Conservation (phyloP, 106 monocot genomes). For the Acorus gramineus region DNA sequence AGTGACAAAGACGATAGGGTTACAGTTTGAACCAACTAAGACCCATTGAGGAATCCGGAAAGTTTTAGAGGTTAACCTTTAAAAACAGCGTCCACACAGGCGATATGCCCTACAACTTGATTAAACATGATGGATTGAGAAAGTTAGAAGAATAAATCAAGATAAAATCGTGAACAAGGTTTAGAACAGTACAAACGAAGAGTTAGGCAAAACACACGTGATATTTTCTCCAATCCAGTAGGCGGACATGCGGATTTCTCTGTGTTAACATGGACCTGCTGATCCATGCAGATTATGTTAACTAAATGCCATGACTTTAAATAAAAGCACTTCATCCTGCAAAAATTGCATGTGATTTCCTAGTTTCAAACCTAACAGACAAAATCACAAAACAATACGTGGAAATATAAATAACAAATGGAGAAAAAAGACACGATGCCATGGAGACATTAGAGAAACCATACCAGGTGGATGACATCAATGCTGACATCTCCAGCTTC, state of each 20-base stretch:
- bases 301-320: slow-evolving; percentile 15
- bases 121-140: slow-evolving; percentile 17
- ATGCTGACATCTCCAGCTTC: slow-evolving; percentile 10
- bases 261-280: slow-evolving; percentile 45
- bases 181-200: slow-evolving; percentile 17
- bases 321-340: background rate
- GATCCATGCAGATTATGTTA: slow-evolving; percentile 39
- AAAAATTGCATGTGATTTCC: background rate
- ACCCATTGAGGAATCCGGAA: background rate
- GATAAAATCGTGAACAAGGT: slow-evolving; percentile 8
- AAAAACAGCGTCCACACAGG: slow-evolving; percentile 12
- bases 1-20: background rate
- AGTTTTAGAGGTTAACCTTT: slow-evolving; percentile 26
- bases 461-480: slow-evolving; percentile 8
- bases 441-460: slow-evolving; percentile 39
- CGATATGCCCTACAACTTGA: slow-evolving; percentile 27
- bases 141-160: slow-evolving; percentile 21
- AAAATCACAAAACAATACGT: too few relatives aligned
- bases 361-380: too few relatives aligned
- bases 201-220: slow-evolving; percentile 39
- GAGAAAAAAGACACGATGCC: slow-evolving; percentile 71
- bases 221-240: slow-evolving; percentile 37
- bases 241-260: slow-evolving; percentile 41
- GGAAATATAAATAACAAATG: slow-evolving; percentile 6
- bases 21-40: too few relatives aligned